Base-by-base conservation (phyloP, 176 grass and related monocot genomes). In the Eragrostis nindensis region DNA sequence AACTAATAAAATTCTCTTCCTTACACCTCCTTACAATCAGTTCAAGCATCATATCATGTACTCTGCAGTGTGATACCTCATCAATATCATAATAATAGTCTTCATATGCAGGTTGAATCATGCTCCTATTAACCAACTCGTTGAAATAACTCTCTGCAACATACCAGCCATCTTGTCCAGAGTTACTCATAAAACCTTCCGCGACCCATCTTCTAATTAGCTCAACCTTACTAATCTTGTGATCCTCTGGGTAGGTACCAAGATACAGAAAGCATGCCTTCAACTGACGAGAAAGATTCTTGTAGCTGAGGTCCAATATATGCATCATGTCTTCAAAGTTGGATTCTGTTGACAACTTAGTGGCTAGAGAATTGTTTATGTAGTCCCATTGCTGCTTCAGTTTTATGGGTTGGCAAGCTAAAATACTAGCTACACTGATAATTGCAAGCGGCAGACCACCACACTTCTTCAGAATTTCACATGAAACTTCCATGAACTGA, bases 1-100 rank as follows among this genome's bases (percentile, higher is more conserved):
- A 13, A 39, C 24, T 77, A 29, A 79, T 57, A 41, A 90, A 85
- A 30, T 86, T 90, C 25, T 82, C 77, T 60, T 90, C 87, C 24
- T 26, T 46, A 0, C 55, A 81, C 47, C 56, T 86, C 2, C 25
- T 27, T 27, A 78, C 10, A n/a, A 90, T 63, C n/a, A 82, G 30
- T 5, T 90, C 78, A 83, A 73, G 73, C 16, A 90, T 32, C 57
- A 85, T 66, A 82, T 82, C 83, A 66, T 90, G 77, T 5, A 86
- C 56, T 59, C 41, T 69, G n/a, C 72, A 82, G 11, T 44, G 44
- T 21, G 27, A 15, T 4, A 78, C 17, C 22, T 55, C 70, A 49
- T 48, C 57, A 44, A 36, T 36, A 36, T 36, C 59, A 62, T 29
- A 44, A 54, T 61, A 66, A 44, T 77, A 15, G 5, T 61, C 44